phyloP scores from a whole-genome alignment of 2,329 filamentous ascomycete genomes.

The Epichloe elymi region DNA sequence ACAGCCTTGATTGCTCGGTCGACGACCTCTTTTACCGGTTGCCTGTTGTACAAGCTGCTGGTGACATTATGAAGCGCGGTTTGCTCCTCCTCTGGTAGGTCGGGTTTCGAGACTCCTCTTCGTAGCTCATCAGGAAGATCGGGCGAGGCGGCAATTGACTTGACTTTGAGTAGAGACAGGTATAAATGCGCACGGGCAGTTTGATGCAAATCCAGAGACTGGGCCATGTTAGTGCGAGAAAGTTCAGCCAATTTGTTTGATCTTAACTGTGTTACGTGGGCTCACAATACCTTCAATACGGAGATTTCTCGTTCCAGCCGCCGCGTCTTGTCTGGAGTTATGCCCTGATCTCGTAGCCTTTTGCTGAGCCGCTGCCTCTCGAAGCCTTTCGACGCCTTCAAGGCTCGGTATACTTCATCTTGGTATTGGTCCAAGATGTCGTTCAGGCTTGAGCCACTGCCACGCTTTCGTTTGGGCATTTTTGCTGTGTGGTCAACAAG shows the following conservation, averaged over 20 bases:
- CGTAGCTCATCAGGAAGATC: slow-evolving; percentile 36
- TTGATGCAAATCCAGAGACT: slow-evolving; percentile 45
- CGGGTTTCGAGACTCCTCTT: slow-evolving; percentile 33
- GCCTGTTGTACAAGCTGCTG: slow-evolving; percentile 40
- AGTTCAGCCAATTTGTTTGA: neutral
- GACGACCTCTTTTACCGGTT: slow-evolving; percentile 35
- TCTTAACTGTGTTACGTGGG: neutral
- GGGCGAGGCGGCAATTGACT: slow-evolving; percentile 36
- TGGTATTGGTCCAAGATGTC: slow-evolving; percentile 40
- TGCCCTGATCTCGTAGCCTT: slow-evolving; percentile 34
- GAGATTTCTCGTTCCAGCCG: slow-evolving; percentile 49
- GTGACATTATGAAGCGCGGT: slow-evolving; percentile 44
- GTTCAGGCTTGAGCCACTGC: slow-evolving; percentile 29
- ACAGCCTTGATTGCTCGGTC: slow-evolving; percentile 35
- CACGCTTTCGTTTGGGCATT: slow-evolving; percentile 48
- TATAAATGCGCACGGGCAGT: slow-evolving; percentile 43
- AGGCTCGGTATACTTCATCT: slow-evolving; percentile 49
- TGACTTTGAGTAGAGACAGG: slow-evolving; percentile 40
- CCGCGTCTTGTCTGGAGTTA: slow-evolving; percentile 34
- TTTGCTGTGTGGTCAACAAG: neutral
- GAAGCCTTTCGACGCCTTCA: slow-evolving; percentile 62
- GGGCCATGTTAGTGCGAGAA: neutral
- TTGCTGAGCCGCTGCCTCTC: slow-evolving; percentile 66
- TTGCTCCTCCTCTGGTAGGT: slow-evolving; percentile 38
- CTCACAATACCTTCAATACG: slow-evolving; percentile 34